A percentile compares a stretch with the other conserved stretches of the same genome.
Evolutionary conservation across 169 alveolate species (phyloP).

Genomic region (Theileria orientalis): DNA sequence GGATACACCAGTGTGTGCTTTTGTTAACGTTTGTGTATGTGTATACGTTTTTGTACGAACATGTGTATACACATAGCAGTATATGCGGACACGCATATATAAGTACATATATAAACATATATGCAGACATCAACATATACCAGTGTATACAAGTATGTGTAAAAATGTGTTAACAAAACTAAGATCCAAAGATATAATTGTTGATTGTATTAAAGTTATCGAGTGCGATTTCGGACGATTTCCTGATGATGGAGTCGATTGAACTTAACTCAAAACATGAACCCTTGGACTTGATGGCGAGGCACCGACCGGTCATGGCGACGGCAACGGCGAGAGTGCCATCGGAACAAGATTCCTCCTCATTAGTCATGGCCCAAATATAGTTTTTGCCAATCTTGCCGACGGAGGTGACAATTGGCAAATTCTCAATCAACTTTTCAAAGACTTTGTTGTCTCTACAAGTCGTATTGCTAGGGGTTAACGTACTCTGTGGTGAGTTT

Average conservation of each 20-base stretch:
- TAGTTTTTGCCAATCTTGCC: conserved; percentile 16
- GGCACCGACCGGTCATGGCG: conserved; percentile 31
- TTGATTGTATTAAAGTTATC: background rate
- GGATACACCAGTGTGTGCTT: no score
- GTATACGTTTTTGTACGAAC: no score
- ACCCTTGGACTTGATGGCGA: conserved; percentile 35
- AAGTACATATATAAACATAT: no score
- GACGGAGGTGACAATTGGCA: conserved; percentile 43
- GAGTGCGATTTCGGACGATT: background rate
- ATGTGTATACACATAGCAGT: no score
- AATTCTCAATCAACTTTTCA: conserved; percentile 7
- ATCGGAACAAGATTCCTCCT: conserved; percentile 56
- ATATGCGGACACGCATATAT: no score
- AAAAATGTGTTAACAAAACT: no score
- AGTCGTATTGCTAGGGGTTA: background rate
- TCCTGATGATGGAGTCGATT: conserved; percentile 6
- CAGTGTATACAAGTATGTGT: no score
- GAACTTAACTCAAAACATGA: conserved; percentile 24
- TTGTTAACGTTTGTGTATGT: no score
- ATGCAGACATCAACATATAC: no score
- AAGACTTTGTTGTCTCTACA: conserved; percentile 22
- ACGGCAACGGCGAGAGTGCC: conserved; percentile 56
- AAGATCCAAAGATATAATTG: background rate
- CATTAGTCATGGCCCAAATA: conserved; percentile 51
- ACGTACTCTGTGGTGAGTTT: conserved; percentile 5